Base-by-base conservation (phyloP, 2,329 filamentous ascomycete species). In the Xylariaceae sp. region DNA sequence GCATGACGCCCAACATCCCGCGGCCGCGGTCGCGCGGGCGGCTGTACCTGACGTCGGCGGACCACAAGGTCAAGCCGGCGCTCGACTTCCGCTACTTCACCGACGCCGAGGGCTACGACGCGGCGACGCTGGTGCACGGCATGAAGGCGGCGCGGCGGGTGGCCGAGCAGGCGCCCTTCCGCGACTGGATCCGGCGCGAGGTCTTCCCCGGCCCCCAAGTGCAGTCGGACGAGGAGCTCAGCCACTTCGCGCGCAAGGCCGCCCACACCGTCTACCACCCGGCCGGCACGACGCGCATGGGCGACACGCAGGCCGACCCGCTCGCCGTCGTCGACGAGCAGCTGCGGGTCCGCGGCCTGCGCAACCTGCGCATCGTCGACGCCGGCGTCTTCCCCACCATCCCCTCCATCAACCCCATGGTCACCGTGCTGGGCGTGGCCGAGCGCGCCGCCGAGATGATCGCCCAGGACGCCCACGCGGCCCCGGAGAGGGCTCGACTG, bases 251-350 rank as follows among this genome's bases (percentile, higher is more conserved):
- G 22, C 75, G 87, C 29, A 74, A 77, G 29, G 87, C 74, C 5
- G 86, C 86, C 4, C 87, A 94, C 60, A 94, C 87, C 2, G 86
- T 94, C 19, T 94, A 94, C 62, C 87, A 94, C 60, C 87, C 87
- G 0, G 82, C 83, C 10, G 87, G 87, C 33, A 94, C 87, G 13
- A 92, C 86, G 35, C 88, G 88, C 70, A 94, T 94, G 87, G 86
- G 86, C 21, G 78, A 89, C 51, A 61, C 83, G 5, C 58, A 57
- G 36, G 72, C 65, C 33, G 84, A 93, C 55, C 63, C 73, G 31
- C 63, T 80, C 56, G 86, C 85, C 5, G 88, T 94, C 14, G 87
- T 93, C n/a, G 82, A 92, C 53, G 70, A 72, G 17, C 67, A 80
- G 53, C 61, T 94, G 42, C 81, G 75, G 63, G 67, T 94, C 19